These are phyloP conservation scores for Malus orientalis DNA, from an alignment of 306 rosid species.

Conservation along the genomic window DNA sequence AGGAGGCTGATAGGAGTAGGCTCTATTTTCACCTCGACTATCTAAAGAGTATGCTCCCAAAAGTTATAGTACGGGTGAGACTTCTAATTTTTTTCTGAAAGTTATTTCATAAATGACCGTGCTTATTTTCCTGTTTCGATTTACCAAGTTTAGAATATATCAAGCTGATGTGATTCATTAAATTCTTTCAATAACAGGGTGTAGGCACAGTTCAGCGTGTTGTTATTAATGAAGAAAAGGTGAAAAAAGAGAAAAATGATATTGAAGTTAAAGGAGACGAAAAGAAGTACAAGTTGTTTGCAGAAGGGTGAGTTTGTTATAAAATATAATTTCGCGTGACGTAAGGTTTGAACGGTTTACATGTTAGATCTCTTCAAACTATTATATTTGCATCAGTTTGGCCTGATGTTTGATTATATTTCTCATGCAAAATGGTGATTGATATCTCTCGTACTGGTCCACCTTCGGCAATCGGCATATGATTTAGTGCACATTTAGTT, in stretches of 20 bases:
- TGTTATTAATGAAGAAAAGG: slow-evolving; percentile 49
- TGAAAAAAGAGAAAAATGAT: slow-evolving; percentile 24
- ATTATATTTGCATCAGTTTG: neutral
- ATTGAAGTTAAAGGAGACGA: slow-evolving; percentile 19
- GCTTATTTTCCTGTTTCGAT: neutral
- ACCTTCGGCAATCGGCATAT: neutral
- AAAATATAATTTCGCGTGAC: neutral
- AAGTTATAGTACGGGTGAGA: slow-evolving; percentile 64
- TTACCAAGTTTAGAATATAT: neutral
- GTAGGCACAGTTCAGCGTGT: slow-evolving; percentile 68
- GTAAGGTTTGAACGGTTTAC: neutral
- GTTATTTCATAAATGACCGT: slow-evolving; percentile 5
- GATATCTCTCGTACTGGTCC: neutral
- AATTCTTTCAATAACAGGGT: slow-evolving; percentile 52
- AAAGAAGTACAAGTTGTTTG: slow-evolving; percentile 53
- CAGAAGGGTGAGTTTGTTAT: slow-evolving; percentile 76
- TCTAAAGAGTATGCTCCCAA: slow-evolving; percentile 63
- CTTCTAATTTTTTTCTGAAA: neutral
- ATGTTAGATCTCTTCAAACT: neutral
- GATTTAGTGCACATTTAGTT: neutral
- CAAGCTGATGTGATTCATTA: neutral
- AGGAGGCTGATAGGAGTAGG: slow-evolving; percentile 49
- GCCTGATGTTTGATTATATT: neutral
- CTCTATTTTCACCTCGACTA: slow-evolving; percentile 63
- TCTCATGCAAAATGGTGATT: neutral